Conservation (phyloP, 176 grass and related monocot species). For the Melocanna baccifera region DNA sequence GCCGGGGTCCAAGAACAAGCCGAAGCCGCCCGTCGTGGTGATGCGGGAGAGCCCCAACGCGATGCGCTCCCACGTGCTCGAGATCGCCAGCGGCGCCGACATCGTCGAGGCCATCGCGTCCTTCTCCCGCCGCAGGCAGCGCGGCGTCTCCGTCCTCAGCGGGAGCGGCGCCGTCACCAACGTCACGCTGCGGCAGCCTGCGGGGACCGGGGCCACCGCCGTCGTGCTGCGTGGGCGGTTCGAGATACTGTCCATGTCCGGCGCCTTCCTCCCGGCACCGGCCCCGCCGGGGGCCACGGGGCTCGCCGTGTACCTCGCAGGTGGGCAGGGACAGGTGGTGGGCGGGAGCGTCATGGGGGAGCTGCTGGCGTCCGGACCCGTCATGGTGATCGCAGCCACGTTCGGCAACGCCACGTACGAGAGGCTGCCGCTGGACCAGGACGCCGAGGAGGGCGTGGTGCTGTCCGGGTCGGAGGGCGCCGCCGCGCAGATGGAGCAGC, state of each 20-base stretch:
- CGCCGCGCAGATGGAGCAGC: constrained; percentile 34
- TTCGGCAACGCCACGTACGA: constrained; percentile 90
- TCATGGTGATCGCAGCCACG: constrained; percentile 93
- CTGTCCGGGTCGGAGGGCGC: constrained; percentile 48
- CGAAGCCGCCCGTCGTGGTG: constrained; percentile 80
- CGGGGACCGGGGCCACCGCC: constrained; percentile 34
- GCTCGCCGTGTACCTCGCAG: constrained; percentile 76
- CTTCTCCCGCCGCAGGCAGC: constrained; percentile 75
- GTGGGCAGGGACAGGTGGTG: constrained; percentile 78
- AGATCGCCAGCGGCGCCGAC: constrained; percentile 88
- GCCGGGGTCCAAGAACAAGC: constrained; percentile 90
- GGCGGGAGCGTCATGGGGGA: constrained; percentile 84
- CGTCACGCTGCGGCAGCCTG: constrained; percentile 74
- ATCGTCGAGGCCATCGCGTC: constrained; percentile 70
- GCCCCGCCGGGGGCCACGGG: constrained; percentile 65
- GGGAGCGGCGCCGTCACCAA: constrained; percentile 73
- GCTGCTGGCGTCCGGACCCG: constrained; percentile 71
- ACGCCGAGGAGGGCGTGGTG: constrained; percentile 39
- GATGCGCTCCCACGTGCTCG: constrained; percentile 87
- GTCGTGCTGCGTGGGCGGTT: constrained; percentile 66
- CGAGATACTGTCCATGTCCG: constrained; percentile 77
- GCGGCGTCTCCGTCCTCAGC: constrained; percentile 81
- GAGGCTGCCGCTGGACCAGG: constrained; percentile 73
- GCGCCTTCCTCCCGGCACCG: constrained; percentile 77
- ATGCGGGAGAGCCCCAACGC: constrained; percentile 81